Conservation (phyloP, 495 filamentous ascomycete species). For the Choiromyces venosus region DNA sequence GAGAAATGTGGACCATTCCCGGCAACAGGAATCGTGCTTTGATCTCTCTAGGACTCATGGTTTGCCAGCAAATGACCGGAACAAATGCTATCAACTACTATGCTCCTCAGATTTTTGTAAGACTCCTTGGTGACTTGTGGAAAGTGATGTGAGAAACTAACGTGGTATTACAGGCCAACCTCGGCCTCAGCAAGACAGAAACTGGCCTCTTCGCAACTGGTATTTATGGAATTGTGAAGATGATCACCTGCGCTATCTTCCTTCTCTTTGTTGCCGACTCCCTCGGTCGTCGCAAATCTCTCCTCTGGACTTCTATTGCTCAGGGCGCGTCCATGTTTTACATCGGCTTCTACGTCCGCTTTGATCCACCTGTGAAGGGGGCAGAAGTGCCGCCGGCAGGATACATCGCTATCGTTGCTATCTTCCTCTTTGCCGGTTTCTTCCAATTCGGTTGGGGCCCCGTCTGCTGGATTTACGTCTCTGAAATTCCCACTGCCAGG, state of each 20-base stretch:
- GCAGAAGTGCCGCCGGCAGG: constrained; percentile 53
- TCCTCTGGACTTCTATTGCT: constrained; percentile 68
- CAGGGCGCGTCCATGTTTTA: constrained; percentile 71
- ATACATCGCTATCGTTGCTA: constrained; percentile 63
- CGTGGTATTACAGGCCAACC: constrained; percentile 40
- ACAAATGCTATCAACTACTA: constrained; percentile 67
- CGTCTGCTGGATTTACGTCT: constrained; percentile 70
- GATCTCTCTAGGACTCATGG: constrained; percentile 58
- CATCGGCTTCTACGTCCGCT: constrained; percentile 71
- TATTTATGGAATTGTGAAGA: constrained; percentile 60
- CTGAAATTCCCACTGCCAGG: constrained; percentile 67
- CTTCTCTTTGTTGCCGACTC: constrained; percentile 66
- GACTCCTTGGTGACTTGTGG: background rate
- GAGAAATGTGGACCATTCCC: constrained; percentile 65
- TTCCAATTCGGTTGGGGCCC: constrained; percentile 79
- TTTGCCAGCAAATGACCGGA: constrained; percentile 67
- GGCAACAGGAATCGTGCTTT: constrained; percentile 61
- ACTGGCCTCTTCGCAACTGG: constrained; percentile 58
- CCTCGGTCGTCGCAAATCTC: constrained; percentile 62
- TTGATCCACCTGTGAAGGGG: constrained; percentile 56
- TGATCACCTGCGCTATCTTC: constrained; percentile 55
- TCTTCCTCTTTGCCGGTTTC: constrained; percentile 69
- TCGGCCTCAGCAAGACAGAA: constrained; percentile 52
- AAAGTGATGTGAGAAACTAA: background rate
- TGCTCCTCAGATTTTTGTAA: constrained; percentile 64